Evolutionary conservation across 345 rosid species (phyloP).

Genomic region (Mercurialis annua): DNA sequence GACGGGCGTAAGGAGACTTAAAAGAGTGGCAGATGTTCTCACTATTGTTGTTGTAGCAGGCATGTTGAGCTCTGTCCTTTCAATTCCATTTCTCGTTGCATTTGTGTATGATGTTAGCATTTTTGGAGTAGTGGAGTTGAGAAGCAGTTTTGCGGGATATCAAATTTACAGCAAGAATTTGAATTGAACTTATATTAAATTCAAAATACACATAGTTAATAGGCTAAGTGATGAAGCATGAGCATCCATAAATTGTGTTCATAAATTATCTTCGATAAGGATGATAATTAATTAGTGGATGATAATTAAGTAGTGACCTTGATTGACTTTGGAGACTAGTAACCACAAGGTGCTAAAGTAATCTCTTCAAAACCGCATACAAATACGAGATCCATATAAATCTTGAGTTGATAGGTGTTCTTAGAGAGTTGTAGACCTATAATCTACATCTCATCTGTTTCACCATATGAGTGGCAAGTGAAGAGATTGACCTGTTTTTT

Average conservation of each 20-base stretch:
- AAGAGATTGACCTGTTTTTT: background rate
- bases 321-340: background rate
- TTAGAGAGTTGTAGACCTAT: background rate
- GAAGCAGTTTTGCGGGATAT: conserved; percentile 1
- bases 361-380: background rate
- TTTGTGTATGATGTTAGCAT: background rate
- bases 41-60: conserved; percentile 85
- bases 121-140: background rate
- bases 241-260: background rate
- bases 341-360: background rate
- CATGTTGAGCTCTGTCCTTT: conserved; percentile 21
- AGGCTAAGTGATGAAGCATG: background rate
- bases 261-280: background rate
- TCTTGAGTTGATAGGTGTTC: background rate
- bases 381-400: background rate
- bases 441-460: too few species aligned
- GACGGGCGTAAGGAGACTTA: conserved; percentile 50
- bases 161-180: background rate
- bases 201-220: background rate
- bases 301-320: background rate
- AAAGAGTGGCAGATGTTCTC: conserved; percentile 76
- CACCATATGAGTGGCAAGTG: background rate
- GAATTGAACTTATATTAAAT: background rate
- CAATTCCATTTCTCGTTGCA: background rate
- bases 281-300: background rate